These are phyloP conservation scores for Kurtzmaniella cleridarum DNA, from an alignment of 805 yeast genomes.

Conservation along the genomic window DNA sequence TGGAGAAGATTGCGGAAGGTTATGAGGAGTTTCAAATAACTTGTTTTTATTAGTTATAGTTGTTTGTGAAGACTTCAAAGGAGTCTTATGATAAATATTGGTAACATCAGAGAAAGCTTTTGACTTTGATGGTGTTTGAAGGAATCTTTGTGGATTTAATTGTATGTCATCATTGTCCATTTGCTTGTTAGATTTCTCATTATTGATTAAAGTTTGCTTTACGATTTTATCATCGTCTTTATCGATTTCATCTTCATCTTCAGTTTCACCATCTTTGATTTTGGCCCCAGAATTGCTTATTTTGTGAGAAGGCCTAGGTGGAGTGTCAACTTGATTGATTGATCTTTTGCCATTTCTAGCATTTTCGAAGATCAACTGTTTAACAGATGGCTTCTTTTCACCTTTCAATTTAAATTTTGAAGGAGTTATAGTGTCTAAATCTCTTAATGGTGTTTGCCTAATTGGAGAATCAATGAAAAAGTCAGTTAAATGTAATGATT, in stretches of 20 bases:
- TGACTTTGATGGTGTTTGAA: constrained; percentile 3
- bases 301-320: constrained; percentile 31
- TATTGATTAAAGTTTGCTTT: constrained; percentile 1
- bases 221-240: constrained; percentile 5
- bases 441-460: constrained; percentile 29
- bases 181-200: constrained; percentile 10
- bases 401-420: constrained; percentile 26
- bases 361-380: constrained; percentile 17
- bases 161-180: constrained; percentile 4
- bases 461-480: constrained; percentile 43
- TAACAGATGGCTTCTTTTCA: constrained; percentile 12
- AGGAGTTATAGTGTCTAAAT: constrained; percentile 36
- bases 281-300: constrained; percentile 10
- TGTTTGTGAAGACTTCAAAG: constrained; percentile 7
- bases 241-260: constrained; percentile 11
- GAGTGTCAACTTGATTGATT: constrained; percentile 32
- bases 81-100: constrained; percentile 14
- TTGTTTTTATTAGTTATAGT: constrained; percentile 1
- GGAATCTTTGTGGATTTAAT: constrained; percentile 3
- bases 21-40: constrained; percentile 29
- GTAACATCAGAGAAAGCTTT: constrained; percentile 19
- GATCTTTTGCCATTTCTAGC: constrained; percentile 28
- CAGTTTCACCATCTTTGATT: constrained; percentile 7
- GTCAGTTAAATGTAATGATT: constrained; percentile 35
- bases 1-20: constrained; percentile 33